Base-by-base conservation (phyloP, 2,329 filamentous ascomycete genomes). In the Escovopsis sp. region DNA sequence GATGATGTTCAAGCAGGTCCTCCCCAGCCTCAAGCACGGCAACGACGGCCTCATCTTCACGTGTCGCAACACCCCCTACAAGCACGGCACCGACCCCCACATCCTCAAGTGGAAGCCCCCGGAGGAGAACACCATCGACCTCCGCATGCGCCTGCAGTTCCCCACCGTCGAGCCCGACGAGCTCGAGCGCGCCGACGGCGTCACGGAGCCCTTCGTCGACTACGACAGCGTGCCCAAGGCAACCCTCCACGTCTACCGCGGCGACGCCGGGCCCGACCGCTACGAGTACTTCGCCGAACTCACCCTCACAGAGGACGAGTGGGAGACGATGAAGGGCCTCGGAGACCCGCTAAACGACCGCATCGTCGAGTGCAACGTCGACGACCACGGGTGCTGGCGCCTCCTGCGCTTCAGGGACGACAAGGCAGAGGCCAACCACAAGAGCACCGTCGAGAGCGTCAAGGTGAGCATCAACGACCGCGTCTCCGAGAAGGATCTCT, bases 71-170 rank as follows among this genome's bases (percentile, higher is more conserved):
- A 86, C 85, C 15, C 73, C 81, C 9, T 98, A 98, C 66, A 80
- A 81, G 53, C 81, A 83, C 50, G 91, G 91, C 51, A 98, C 91
- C 11, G 91, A 98, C 61, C 76, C 77, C 40, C 82, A 94, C 59
- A 98, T 95, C 48, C 69, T 98, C 34, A 98, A 98, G 62, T 98
- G 91, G 91, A 98, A 98, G 64, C 87, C 89, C 0, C 85, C 86
- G 4, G 72, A 85, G 50, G 91, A 98, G 60, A 98, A 98, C 65
- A 94, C 87, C 0, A 78, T 98, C 51, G 91, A 98, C 59, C 95
- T 94, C 60, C 75, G 82, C 36, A 72, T 96, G 53, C 75, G 75
- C 41, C 72, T 98, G 36, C 69, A 73, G 11, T 96, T 95, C 54
- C 82, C 83, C 0, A 56, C 69, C 1, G 68, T 82, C n/a, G 73